phyloP scores from a whole-genome alignment of 352 stramenopile genomes.

The Phytophthora multivora region DNA sequence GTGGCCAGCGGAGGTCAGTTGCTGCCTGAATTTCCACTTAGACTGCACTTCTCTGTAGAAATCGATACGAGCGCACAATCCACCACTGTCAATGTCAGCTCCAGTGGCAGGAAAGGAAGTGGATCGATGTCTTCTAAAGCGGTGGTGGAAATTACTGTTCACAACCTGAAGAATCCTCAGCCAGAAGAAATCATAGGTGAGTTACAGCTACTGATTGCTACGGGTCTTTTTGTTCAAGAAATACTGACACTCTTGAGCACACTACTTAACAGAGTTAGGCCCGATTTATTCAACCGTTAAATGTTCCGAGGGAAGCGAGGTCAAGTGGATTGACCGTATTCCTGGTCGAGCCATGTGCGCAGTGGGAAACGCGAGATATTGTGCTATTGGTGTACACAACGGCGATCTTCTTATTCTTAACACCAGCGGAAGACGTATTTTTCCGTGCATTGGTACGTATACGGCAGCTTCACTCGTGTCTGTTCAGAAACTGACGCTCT shows the following conservation, averaged over 20 bases:
- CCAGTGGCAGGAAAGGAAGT: constrained; percentile 9
- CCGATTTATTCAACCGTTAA: constrained; percentile 77
- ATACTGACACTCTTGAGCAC: constrained; percentile 1
- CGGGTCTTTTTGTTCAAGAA: background rate
- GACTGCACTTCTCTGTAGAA: constrained; percentile 68
- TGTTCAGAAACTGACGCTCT: constrained; percentile 1
- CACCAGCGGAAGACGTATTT: constrained; percentile 65
- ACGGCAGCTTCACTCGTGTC: background rate
- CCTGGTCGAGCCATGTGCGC: constrained; percentile 59
- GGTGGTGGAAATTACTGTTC: constrained; percentile 67
- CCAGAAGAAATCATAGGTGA: constrained; percentile 54
- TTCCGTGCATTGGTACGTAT: constrained; percentile 77
- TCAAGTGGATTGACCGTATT: constrained; percentile 86
- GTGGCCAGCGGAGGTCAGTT: constrained; percentile 38
- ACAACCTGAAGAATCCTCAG: constrained; percentile 60
- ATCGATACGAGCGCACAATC: constrained; percentile 43
- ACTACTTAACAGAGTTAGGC: constrained; percentile 46
- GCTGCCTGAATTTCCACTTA: constrained; percentile 62
- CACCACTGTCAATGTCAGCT: constrained; percentile 2
- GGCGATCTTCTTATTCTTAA: constrained; percentile 76
- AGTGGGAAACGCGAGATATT: constrained; percentile 71
- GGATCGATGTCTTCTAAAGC: constrained; percentile 16
- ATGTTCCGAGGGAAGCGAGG: constrained; percentile 52
- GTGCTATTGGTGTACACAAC: constrained; percentile 59
- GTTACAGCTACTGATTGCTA: constrained; percentile 11